Base-by-base conservation (phyloP, 208 protist genomes). In the Acanthamoeba triangularis region DNA sequence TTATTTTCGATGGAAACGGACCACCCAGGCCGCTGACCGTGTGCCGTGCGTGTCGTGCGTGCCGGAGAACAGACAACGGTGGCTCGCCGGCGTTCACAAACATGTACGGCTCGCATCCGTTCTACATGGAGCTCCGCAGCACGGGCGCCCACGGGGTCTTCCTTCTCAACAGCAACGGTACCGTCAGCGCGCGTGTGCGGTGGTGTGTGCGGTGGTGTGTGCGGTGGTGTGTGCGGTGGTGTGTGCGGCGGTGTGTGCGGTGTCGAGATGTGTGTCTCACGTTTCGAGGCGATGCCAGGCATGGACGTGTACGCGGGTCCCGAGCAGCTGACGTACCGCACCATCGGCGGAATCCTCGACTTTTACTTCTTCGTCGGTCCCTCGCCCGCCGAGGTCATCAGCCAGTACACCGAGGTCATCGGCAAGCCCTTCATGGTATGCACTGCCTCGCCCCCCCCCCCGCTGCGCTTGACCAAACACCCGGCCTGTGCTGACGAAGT, bases 281-380 rank as follows among this genome's bases (percentile, higher is more conserved):
- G 11, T 47, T 63, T 65, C 59, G 88, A 94, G 88, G 11, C 33
- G 88, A 56, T 47, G 56, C 25, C 18, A 93, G 98, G 96, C 28
- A 98, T 98, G 97, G 97, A 98, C 72, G 94, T 98, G 14, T 56
- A 87, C 14, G 44, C 97, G 28, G 61, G 23, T 0, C 3, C 30
- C 33, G n/a, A 16, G 74, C 95, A n/a, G 65, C 65, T 98, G 1
- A 96, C 96, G 5, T 98, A 95, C 76, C 88, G 95, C 63, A 63
- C 94, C 3, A 97, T 97, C 69, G 98, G 98, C 54, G 90, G 90
- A 11, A 37, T 93, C 4, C 41, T 93, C 16, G 98, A 99, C 95
- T 95, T 99, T 0, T 98, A 96, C 87, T 95, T 99, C n/a, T 98
- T 98, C 44, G 33, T 95, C 5, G 98, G 98, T 28, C 97, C 97